Base-by-base conservation (phyloP, 148 eudicot species). In the Cornus suecica region DNA sequence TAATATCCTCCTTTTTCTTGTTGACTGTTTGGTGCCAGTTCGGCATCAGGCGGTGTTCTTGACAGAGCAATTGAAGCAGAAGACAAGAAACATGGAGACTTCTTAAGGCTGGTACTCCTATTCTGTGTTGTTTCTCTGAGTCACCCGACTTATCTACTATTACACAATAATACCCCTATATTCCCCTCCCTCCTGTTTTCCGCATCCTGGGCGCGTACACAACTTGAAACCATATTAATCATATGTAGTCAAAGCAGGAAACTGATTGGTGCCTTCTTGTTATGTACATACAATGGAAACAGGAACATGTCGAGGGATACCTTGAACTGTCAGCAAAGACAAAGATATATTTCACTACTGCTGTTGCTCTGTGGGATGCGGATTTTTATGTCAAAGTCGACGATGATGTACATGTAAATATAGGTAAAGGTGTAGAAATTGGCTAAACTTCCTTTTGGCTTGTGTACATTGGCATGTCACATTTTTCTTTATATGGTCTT, bases 301-400 rank as follows among this genome's bases (percentile, higher is more conserved):
- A 91, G 96, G 85, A 90, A 75, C 97, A 92, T 77, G 94, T 92
- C 65, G 97, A 92, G 82, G 97, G 97, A 15, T 92, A 92, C 84
- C 92, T 92, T 63, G 97, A 92, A 85, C 78, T 92, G 77, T 92
- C 97, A 42, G 91, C 90, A 34, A 92, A 92, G 84, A 92, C 97
- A 25, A 92, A 90, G 81, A 80, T 75, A 52, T 92, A 90, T 79
- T 92, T 92, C 77, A 83, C 97, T 23, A 92, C 92, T 23, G 97
- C 94, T 37, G 92, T 88, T 75, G 83, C 90, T 67, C 37, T 85
- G 79, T 92, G 97, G 97, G 97, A 92, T 84, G 97, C 97, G 0
- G 94, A 92, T 76, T 92, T 88, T 74, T 92, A 92, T 78, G 89
- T 92, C 70, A 92, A 92, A 82, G 97, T 92, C 71, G 97, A 92